phyloP scores from a whole-genome alignment of 1,284 basidiomycete species.

The Pseudozyma tsukubaensis region DNA sequence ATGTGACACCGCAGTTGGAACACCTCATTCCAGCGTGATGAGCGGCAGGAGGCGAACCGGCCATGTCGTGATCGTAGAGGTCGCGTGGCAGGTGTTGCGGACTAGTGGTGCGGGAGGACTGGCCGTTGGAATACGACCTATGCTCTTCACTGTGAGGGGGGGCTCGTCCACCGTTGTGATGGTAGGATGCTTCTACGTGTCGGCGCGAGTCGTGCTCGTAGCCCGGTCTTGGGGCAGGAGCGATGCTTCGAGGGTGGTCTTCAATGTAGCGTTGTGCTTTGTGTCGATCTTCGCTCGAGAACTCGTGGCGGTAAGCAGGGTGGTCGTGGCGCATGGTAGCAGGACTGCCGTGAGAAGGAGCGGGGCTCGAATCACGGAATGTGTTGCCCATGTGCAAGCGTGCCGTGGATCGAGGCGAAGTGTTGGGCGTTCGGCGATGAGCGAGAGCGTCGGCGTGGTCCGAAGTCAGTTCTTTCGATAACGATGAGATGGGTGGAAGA shows the following conservation, averaged over 20 bases:
- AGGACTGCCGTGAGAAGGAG: slow-evolving; percentile 37
- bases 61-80: slow-evolving; percentile 22
- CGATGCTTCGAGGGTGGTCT: slow-evolving; percentile 35
- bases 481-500: slow-evolving; percentile 46
- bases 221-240: slow-evolving; percentile 25
- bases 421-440: slow-evolving; percentile 37
- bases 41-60: slow-evolving; percentile 35
- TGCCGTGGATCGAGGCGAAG: slow-evolving; percentile 34
- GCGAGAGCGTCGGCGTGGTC: slow-evolving; percentile 32
- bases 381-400: slow-evolving; percentile 50
- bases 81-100: slow-evolving; percentile 27
- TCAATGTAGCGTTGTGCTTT: slow-evolving; percentile 33
- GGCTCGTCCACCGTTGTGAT: slow-evolving; percentile 21
- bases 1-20: slow-evolving; percentile 86
- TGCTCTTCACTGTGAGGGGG: slow-evolving; percentile 9
- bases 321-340: slow-evolving; percentile 42
- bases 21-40: slow-evolving; percentile 70
- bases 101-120: slow-evolving; percentile 23
- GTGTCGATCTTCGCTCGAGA: slow-evolving; percentile 30
- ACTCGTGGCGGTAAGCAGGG: slow-evolving; percentile 30
- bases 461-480: slow-evolving; percentile 36
- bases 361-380: slow-evolving; percentile 43
- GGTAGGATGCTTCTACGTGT: slow-evolving; percentile 22
- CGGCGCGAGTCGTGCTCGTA: slow-evolving; percentile 33
- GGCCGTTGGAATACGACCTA: slow-evolving; percentile 5